Evolutionary conservation across 179 eudicot genomes (phyloP).

Genomic region (Carnegiea gigantea): DNA sequence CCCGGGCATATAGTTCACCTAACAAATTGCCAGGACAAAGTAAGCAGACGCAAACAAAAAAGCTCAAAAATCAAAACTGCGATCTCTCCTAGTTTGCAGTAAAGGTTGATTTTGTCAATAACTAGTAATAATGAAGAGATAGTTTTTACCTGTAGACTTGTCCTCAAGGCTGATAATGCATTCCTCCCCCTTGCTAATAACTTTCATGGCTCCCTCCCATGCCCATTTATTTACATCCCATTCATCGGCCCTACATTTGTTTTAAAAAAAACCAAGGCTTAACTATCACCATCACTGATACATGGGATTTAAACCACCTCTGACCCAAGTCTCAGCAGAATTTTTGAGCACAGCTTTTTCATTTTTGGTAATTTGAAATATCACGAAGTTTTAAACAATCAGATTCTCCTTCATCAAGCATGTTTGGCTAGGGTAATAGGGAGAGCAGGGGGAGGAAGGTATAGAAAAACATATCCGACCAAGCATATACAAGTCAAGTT

Average conservation of each 20-base stretch:
- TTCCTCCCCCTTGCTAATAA: conserved; percentile 87
- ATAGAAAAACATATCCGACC: background rate
- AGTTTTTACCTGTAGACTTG: conserved; percentile 67
- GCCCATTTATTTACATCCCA: conserved; percentile 99
- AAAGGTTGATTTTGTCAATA: background rate
- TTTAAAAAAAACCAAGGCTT: conserved; percentile 13
- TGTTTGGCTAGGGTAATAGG: background rate
- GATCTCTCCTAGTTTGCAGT: background rate
- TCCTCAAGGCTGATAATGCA: conserved; percentile 95
- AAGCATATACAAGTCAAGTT: background rate
- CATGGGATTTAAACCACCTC: background rate
- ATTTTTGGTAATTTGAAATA: background rate
- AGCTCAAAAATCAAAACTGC: background rate
- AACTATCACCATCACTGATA: conserved; percentile 9
- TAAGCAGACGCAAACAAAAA: background rate
- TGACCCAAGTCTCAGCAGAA: background rate
- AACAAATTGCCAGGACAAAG: background rate
- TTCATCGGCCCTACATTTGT: conserved; percentile 91
- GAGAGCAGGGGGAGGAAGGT: background rate
- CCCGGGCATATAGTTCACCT: conserved; percentile 95
- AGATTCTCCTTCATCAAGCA: conserved; percentile 3
- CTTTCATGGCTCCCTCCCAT: conserved; percentile 92
- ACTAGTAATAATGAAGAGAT: background rate
- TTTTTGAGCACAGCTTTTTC: background rate
- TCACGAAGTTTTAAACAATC: background rate